phyloP scores from a whole-genome alignment of 257 asterid genomes.

The Solanum verrucosum region DNA sequence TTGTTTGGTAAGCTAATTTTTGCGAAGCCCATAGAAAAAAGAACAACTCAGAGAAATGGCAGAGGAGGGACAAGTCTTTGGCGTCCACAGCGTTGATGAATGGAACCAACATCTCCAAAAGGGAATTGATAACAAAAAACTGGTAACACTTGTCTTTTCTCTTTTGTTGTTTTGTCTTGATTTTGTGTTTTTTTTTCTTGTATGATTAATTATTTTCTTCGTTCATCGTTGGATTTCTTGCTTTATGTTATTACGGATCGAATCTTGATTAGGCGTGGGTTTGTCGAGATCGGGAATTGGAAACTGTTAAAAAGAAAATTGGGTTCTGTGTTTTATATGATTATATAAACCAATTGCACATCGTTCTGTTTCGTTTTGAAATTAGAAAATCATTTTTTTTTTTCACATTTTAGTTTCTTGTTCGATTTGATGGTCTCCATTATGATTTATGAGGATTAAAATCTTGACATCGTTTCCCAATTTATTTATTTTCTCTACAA shows the following conservation, averaged over 20 bases:
- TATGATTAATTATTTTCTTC: neutral
- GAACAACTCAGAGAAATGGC: conserved; percentile 23
- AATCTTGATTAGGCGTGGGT: neutral
- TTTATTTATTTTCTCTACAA: neutral
- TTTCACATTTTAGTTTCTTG: neutral
- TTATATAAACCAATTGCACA: neutral
- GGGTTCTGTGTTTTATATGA: neutral
- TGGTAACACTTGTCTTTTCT: conserved; percentile 23
- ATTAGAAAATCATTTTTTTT: neutral
- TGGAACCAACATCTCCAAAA: conserved; percentile 69
- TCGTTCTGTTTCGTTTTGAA: neutral
- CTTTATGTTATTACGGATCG: neutral
- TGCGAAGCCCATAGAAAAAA: neutral
- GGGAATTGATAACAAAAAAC: conserved; percentile 48
- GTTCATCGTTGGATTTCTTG: neutral
- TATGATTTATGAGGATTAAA: neutral
- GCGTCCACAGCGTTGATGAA: conserved; percentile 56
- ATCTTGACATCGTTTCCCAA: neutral
- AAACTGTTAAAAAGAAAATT: neutral
- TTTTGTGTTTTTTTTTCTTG: neutral
- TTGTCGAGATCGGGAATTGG: neutral
- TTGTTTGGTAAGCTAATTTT: neutral
- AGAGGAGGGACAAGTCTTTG: conserved; percentile 66
- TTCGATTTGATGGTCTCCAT: neutral
- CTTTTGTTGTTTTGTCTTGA: neutral